These are phyloP conservation scores for Xylariaceae sp. DNA, from an alignment of 2,329 filamentous ascomycete genomes.

Conservation along the genomic window DNA sequence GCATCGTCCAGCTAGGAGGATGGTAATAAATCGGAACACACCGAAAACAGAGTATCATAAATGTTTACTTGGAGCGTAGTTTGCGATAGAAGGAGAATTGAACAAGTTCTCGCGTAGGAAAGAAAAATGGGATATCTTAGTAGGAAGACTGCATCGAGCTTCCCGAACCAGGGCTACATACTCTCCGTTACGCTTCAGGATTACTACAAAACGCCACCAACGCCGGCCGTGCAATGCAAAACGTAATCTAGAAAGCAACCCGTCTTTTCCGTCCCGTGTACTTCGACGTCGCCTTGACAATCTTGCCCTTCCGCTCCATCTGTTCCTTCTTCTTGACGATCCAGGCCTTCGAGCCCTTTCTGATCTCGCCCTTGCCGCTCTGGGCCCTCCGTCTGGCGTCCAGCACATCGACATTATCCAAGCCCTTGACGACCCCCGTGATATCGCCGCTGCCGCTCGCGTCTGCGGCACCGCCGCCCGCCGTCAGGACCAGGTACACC, in stretches of 20 bases:
- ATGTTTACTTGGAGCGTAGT: too few species aligned
- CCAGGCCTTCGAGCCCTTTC: constrained; percentile 85
- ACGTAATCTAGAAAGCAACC: constrained; percentile 64
- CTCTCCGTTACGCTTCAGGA: background rate
- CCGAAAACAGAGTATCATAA: too few species aligned
- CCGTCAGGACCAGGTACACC: constrained; percentile 92
- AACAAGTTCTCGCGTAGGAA: too few species aligned
- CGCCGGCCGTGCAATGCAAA: constrained; percentile 36
- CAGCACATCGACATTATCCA: constrained; percentile 84
- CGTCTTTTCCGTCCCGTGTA: constrained; percentile 91
- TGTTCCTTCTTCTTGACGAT: constrained; percentile 87
- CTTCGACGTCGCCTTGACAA: constrained; percentile 89
- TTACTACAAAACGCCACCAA: constrained; percentile 24
- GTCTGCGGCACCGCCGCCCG: constrained; percentile 64
- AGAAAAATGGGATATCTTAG: background rate
- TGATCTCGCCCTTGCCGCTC: constrained; percentile 55
- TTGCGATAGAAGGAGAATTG: too few species aligned
- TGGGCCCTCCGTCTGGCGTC: constrained; percentile 64
- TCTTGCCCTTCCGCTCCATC: constrained; percentile 91
- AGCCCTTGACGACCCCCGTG: constrained; percentile 82
- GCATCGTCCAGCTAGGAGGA: too few species aligned
- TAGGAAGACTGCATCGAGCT: background rate
- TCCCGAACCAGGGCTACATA: background rate
- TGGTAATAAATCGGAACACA: too few species aligned
- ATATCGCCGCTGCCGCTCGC: constrained; percentile 72